Evolutionary conservation across 2,329 filamentous ascomycete species (phyloP), one percentile per base, ranked within the genome.

Genomic region (Sordariomycetes sp.): DNA sequence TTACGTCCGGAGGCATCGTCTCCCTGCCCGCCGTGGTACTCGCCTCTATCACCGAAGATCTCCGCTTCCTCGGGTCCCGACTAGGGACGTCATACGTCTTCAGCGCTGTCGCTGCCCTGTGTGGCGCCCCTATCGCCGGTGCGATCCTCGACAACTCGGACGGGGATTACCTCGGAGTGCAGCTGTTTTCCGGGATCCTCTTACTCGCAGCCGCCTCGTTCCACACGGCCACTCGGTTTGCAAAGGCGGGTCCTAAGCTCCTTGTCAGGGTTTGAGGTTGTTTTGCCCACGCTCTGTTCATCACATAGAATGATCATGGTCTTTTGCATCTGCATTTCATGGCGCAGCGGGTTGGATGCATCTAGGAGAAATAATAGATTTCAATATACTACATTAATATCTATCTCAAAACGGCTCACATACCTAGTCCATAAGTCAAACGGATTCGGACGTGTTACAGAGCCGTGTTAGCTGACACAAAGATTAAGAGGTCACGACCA

Each of bases 1-100:
- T 78, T 60, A 72, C 74, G 56, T 72, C 73, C 1, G 74, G 74
- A 4, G 71, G 68, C 4, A 67, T 76, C n/a, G 70, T 77, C 53
- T 69, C 70, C 2, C 64, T 78, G 20, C 70, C 72, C 1, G 69
- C 72, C 2, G 69, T 74, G 0, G 71, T 73, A 1, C 64, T 77
- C 10, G 69, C 71, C 1, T 68, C 66, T 39, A 65, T 77, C 35
- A 74, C 73, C 1, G 63, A 66, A 1, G 72, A 77, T 53, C 62
- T 72, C 52, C 65, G 64, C 53, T 62, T 65, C 5, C 57, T 75
- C 3, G 75, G 75, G 4, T 74, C 73, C 2, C 63, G 76, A 20
- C 64, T 77, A n/a, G 74, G 75, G 3, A 74, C 76, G 67, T 66
- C 69, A 7, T 65, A 65, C 10, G 64, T 69, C 13, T 58, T 73